Evolutionary conservation across 805 yeast species (phyloP), one percentile per base, ranked within the genome.

Genomic region (Yarrowia osloensis): DNA sequence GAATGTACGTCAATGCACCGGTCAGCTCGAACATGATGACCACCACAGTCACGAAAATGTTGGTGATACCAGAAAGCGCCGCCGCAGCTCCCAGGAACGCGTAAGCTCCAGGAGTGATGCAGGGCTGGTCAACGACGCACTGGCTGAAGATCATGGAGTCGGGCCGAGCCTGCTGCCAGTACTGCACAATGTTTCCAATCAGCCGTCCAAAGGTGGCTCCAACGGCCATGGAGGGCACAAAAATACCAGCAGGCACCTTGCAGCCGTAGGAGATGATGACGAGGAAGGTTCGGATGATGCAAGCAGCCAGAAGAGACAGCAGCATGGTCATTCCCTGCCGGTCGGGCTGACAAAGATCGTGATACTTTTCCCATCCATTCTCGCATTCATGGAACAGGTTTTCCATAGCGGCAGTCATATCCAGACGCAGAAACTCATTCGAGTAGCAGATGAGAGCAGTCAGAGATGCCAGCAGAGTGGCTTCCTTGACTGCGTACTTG

Each of bases 21-120:
- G 99, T 95, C 67, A 95, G 79, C 77, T 95, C 88, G 77, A 92
- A 91, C 96, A 95, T 92, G 47, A 96, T 89, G 17, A 95, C 90
- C 1, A 93, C 98, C 22, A 94, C 98, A 0, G 98, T 88, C 11
- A 95, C 88, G 0, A 97, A 91, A 69, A 95, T 80, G 74, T 94
- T 93, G 28, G 98, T 95, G 39, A 95, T 94, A 2, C 99, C 99
- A 75, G 96, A 87, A 52, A 95, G 81, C 0, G 97, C 89, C 3
- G 98, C 97, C 0, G 94, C 98, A 0, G 99, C 98, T 3, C 99
- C 99, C 31, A 95, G 79, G 70, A 94, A 89, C 0, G 99, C 97
- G 76, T 94, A 95, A 0, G 97, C 89, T 0, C 98, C 99, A 0
- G 98, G 95, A 12, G 92, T 90, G 37, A 95, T 86, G 72, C 96